phyloP scores from a whole-genome alignment of 805 yeast species.

The Kodamaea fukazawae region DNA sequence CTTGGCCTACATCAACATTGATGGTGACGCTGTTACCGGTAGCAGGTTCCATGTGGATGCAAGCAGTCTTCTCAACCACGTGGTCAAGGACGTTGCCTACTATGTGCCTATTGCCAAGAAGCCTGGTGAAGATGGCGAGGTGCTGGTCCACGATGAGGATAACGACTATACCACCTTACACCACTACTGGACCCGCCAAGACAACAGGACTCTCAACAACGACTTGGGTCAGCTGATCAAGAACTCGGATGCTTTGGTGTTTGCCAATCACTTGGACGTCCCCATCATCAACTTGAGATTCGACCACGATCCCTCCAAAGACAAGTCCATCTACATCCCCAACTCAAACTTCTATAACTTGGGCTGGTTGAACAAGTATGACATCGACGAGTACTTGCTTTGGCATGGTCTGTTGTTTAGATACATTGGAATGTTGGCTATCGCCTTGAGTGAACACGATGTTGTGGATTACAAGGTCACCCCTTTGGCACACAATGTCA shows the following conservation, averaged over 20 bases:
- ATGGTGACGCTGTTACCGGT: slow-evolving; percentile 38
- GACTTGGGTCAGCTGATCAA: slow-evolving; percentile 25
- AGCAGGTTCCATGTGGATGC: slow-evolving; percentile 33
- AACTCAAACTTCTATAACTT: slow-evolving; percentile 35
- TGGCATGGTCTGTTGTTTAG: slow-evolving; percentile 37
- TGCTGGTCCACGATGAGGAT: slow-evolving; percentile 16
- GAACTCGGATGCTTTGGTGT: slow-evolving; percentile 26
- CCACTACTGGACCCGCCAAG: slow-evolving; percentile 36
- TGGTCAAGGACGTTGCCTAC: slow-evolving; percentile 12
- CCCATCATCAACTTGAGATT: slow-evolving; percentile 36
- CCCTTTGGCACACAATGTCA: slow-evolving; percentile 20
- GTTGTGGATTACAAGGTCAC: slow-evolving; percentile 28
- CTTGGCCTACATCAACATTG: slow-evolving; percentile 38
- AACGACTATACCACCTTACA: slow-evolving; percentile 27
- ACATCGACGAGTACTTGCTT: slow-evolving; percentile 24
- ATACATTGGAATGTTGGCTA: slow-evolving; percentile 34
- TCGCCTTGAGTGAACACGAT: slow-evolving; percentile 40
- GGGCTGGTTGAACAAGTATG: slow-evolving; percentile 29
- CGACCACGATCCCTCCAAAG: slow-evolving; percentile 27
- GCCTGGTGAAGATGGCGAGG: slow-evolving; percentile 9
- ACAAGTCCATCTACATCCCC: slow-evolving; percentile 28
- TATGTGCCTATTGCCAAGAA: slow-evolving; percentile 31
- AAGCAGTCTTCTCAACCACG: slow-evolving; percentile 34
- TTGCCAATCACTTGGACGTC: slow-evolving; percentile 28
- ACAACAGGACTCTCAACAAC: slow-evolving; percentile 29